Evolutionary conservation across 768 basidiomycete genomes (phyloP), one percentile per base, ranked within the genome.

Genomic region (Leccinum arenicola): DNA sequence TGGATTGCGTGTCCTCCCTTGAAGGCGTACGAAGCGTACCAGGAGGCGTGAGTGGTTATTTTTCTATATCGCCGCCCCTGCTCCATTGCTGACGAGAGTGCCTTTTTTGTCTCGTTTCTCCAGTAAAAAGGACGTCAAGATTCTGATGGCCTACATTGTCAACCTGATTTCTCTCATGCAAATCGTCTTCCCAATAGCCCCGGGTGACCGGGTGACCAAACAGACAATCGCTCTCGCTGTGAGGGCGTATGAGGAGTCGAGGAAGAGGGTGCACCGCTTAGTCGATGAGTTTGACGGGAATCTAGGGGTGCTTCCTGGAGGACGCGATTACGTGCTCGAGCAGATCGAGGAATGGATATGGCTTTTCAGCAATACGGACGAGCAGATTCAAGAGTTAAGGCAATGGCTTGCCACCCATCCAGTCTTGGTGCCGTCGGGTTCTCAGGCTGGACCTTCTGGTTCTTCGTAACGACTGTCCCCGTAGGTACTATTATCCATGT

Each of bases 101-200:
- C 38, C 17, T 17, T 17, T 38, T 17, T 17, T 10, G 21, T 48
- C 48, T 4, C 27, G 17, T 23, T 23, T n/a, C 21, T 49, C 11
- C 15, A 64, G 64, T 7, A 54, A 56, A 48, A 56, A 33, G 25
- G 54, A 56, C 19, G 64, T 56, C 19, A 65, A 56, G 14, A 19
- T 62, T n/a, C 29, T 65, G 29, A 65, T 65, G 54, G 54, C 33
- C 25, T 65, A 55, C 48, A 58, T 62, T 25, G 50, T 66, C 3
- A 51, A 62, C 52, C n/a, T 65, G 29, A 54, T 62, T 19, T 65
- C 56, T 27, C 49, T 62, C 57, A 66, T 65, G 64, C 64, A 66
- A 27, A 36, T 25, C 12, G 7, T 62, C 19, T 65, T 54, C 31
- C 23, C 61, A 45, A 4, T 66, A 15, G 40, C 55, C 1, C 15